Percentiles rank a stretch among this genome's conserved stretches.
Conservation (phyloP, 495 filamentous ascomycete species). For the Ramalina peruviana region DNA sequence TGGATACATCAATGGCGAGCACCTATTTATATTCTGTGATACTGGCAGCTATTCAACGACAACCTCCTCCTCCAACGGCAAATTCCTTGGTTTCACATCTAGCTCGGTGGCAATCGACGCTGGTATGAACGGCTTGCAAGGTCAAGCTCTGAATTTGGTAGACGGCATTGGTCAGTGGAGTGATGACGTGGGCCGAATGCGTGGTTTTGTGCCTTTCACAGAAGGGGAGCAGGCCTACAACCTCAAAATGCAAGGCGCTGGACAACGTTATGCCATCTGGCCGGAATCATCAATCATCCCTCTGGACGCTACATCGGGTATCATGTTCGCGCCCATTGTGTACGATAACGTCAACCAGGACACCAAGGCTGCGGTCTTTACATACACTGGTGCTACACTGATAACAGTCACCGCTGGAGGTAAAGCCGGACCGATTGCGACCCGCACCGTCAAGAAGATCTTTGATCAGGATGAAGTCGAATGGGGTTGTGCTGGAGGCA, state of each 20-base stretch:
- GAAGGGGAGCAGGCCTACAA: slow-evolving; percentile 21
- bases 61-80: slow-evolving; percentile 8
- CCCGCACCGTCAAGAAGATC: slow-evolving; percentile 16
- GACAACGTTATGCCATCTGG: slow-evolving; percentile 24
- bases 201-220: slow-evolving; percentile 21
- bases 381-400: slow-evolving; percentile 20
- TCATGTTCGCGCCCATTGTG: slow-evolving; percentile 22
- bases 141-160: slow-evolving; percentile 13
- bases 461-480: slow-evolving; percentile 20
- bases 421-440: slow-evolving; percentile 18
- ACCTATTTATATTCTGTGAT: slow-evolving; percentile 24
- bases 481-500: slow-evolving; percentile 22
- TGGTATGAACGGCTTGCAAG: slow-evolving; percentile 17
- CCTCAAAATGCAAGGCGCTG: slow-evolving; percentile 18
- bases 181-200: slow-evolving; percentile 19
- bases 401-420: slow-evolving; percentile 17
- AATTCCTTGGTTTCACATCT: slow-evolving; percentile 22
- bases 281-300: slow-evolving; percentile 22
- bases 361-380: slow-evolving; percentile 18
- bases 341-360: slow-evolving; percentile 20
- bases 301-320: slow-evolving; percentile 16
- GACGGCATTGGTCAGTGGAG: slow-evolving; percentile 23
- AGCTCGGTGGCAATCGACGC: slow-evolving; percentile 23
- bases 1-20: slow-evolving; percentile 22
- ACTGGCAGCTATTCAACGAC: slow-evolving; percentile 21